A percentile compares a stretch with the other conserved stretches of the same genome.
Conservation (phyloP, 352 stramenopile genomes). For the Pythium volutum region DNA sequence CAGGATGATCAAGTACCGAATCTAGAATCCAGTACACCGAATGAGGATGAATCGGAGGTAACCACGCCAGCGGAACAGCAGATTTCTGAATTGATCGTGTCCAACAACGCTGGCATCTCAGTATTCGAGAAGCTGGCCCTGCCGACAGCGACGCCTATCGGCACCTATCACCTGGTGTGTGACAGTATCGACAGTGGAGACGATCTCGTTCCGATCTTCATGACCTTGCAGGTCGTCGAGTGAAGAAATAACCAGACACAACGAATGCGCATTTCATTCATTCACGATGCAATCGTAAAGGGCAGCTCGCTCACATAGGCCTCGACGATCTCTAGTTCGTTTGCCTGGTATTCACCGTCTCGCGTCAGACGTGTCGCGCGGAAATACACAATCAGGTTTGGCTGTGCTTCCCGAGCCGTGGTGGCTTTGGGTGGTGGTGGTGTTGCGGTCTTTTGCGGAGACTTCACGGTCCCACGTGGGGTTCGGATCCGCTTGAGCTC, state of each 20-base stretch:
- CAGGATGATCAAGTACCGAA: background rate
- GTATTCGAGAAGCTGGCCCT: conserved; percentile 31
- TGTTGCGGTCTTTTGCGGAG: conserved; percentile 3
- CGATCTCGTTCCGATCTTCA: background rate
- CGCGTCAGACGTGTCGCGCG: conserved; percentile 39
- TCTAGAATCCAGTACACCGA: background rate
- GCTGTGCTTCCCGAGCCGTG: background rate
- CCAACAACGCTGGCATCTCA: conserved; percentile 26
- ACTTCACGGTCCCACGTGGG: conserved; percentile 7
- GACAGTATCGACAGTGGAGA: conserved; percentile 31
- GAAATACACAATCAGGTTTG: conserved; percentile 44
- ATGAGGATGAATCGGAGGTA: background rate
- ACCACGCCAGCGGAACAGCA: background rate
- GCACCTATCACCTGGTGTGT: conserved; percentile 42
- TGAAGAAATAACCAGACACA: background rate
- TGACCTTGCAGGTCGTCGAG: conserved; percentile 12
- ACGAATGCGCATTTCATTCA: background rate
- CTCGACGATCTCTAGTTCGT: conserved; percentile 31
- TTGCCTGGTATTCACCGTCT: conserved; percentile 28
- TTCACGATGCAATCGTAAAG: conserved; percentile 36
- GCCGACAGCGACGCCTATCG: conserved; percentile 27
- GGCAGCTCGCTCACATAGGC: conserved; percentile 41
- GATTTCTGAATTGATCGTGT: conserved; percentile 16
- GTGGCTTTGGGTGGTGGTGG: background rate
- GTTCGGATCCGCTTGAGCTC: conserved; percentile 13